These are phyloP conservation scores for Cicer pinnatifidum DNA, from an alignment of 306 rosid species.

Conservation along the genomic window DNA sequence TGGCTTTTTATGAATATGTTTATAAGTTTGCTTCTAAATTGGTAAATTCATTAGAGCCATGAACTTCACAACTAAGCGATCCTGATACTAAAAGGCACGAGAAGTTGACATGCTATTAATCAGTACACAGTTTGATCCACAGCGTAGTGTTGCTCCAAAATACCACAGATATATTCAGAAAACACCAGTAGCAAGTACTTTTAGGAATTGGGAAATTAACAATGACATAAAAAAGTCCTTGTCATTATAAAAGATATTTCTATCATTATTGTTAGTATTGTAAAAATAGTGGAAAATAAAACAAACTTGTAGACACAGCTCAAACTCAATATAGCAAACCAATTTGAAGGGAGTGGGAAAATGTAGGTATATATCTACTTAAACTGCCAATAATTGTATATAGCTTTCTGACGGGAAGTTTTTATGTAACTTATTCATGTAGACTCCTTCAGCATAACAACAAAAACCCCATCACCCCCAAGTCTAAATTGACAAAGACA, in stretches of 20 bases:
- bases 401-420: constrained; percentile 11
- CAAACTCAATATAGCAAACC: constrained; percentile 11
- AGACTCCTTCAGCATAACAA: too few species aligned
- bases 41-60: not conserved
- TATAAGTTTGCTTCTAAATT: not conserved
- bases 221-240: not conserved
- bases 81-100: not conserved
- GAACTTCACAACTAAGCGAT: not conserved
- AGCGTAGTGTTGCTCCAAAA: constrained; percentile 8
- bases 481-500: too few species aligned
- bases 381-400: not conserved
- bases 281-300: constrained; percentile 3
- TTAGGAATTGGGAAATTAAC: not conserved
- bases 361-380: not conserved
- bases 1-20: not conserved
- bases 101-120: not conserved
- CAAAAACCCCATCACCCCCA: too few species aligned
- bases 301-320: not conserved
- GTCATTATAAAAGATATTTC: not conserved
- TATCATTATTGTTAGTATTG: not conserved
- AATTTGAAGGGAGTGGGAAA: not conserved
- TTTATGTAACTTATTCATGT: constrained; percentile 20
- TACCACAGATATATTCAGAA: constrained; percentile 8
- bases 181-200: not conserved
- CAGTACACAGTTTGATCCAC: constrained; percentile 16